A percentile compares a stretch with the other conserved stretches of the same genome.
Evolutionary conservation across 192 early-diverging fungal genomes (phyloP).

Genomic region (Lunasporangiospora selenospora): DNA sequence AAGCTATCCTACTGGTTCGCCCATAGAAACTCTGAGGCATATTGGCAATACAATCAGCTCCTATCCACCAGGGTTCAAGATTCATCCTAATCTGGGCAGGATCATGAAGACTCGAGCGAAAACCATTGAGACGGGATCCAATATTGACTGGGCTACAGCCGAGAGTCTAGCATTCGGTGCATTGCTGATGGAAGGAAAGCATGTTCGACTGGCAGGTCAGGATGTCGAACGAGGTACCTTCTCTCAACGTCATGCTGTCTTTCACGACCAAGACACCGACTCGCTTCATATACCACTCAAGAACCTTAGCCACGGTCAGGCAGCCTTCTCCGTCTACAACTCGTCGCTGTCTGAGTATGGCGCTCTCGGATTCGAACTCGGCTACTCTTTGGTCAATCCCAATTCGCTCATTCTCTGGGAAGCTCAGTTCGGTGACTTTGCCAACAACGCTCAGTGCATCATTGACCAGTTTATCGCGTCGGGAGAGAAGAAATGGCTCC

Average conservation of each 20-base stretch:
- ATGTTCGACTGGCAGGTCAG: constrained; percentile 90
- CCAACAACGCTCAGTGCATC: constrained; percentile 92
- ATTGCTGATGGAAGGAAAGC: constrained; percentile 89
- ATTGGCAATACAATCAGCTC: constrained; percentile 82
- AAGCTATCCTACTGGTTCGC: constrained; percentile 71
- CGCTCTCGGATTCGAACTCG: constrained; percentile 90
- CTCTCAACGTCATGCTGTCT: constrained; percentile 93
- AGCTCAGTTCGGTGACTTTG: constrained; percentile 97
- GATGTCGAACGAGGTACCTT: constrained; percentile 97
- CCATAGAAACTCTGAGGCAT: constrained; percentile 70
- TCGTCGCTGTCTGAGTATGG: constrained; percentile 94
- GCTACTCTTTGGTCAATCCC: constrained; percentile 90
- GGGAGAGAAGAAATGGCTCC: constrained; percentile 95
- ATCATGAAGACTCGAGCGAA: constrained; percentile 89
- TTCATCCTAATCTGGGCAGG: constrained; percentile 85
- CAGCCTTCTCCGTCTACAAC: constrained; percentile 87
- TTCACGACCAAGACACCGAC: constrained; percentile 91
- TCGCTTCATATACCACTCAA: constrained; percentile 79
- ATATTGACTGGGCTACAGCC: constrained; percentile 96
- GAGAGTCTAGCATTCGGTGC: constrained; percentile 94
- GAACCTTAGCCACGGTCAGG: constrained; percentile 83
- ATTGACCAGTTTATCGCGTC: constrained; percentile 94
- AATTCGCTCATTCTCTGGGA: constrained; percentile 93
- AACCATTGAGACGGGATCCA: constrained; percentile 74
- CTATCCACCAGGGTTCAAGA: constrained; percentile 83